Percentiles rank a stretch among this genome's conserved stretches.
Evolutionary conservation across 2,329 filamentous ascomycete species (phyloP).

Genomic region (Capronia epimyces): DNA sequence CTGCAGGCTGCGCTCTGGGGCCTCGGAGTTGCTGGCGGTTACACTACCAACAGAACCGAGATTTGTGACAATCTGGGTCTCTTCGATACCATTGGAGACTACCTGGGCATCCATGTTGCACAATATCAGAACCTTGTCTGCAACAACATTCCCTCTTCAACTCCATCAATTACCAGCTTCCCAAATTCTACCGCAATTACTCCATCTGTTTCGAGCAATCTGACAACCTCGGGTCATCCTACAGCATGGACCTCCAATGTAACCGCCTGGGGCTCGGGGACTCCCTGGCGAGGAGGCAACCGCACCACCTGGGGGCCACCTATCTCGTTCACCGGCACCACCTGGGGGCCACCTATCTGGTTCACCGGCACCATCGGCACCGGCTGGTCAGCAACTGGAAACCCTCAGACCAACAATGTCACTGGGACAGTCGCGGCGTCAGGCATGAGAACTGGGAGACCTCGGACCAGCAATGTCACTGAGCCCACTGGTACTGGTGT

Average conservation of each 20-base stretch:
- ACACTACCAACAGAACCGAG: slow-evolving; percentile 16
- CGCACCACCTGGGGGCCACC: slow-evolving; percentile 14
- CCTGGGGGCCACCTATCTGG: slow-evolving; percentile 11
- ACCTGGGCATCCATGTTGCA: slow-evolving; percentile 19
- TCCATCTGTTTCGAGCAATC: slow-evolving; percentile 11
- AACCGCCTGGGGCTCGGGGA: slow-evolving; percentile 6
- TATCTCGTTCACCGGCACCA: slow-evolving; percentile 6
- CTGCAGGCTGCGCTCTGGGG: slow-evolving; percentile 22
- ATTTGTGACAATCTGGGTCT: slow-evolving; percentile 22
- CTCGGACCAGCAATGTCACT: slow-evolving; percentile 1
- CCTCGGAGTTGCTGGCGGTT: slow-evolving; percentile 16
- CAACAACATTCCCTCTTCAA: slow-evolving; percentile 13
- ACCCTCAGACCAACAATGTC: slow-evolving; percentile 9
- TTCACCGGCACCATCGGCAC: slow-evolving; percentile 12
- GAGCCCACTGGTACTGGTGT: slow-evolving; percentile 6
- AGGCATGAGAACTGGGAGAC: background rate
- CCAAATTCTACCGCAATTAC: slow-evolving; percentile 6
- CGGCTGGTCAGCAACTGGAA: slow-evolving; percentile 7
- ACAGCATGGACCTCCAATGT: slow-evolving; percentile 11
- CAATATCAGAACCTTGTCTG: slow-evolving; percentile 18
- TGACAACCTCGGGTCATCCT: slow-evolving; percentile 13
- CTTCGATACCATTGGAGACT: slow-evolving; percentile 19
- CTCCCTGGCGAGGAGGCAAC: slow-evolving; percentile 3
- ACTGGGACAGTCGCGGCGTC: background rate
- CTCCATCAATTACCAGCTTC: slow-evolving; percentile 4